Conservation (phyloP, 2,329 filamentous ascomycete species). For the Stagonosporopsis tanaceti region DNA sequence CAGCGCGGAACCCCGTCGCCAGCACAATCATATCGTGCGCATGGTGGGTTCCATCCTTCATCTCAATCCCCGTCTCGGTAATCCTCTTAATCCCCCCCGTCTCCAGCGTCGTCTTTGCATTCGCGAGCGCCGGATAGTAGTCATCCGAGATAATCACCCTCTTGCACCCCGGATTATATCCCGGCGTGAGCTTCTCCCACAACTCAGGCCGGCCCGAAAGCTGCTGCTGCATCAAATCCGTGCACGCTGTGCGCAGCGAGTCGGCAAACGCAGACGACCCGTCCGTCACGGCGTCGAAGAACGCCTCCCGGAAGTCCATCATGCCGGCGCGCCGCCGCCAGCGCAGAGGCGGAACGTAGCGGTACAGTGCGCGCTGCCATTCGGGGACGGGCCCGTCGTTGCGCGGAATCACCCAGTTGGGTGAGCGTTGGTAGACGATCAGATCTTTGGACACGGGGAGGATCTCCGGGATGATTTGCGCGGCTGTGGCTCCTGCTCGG, state of each 20-base stretch:
- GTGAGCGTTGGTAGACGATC: constrained; percentile 65
- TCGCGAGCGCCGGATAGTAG: constrained; percentile 61
- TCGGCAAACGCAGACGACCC: constrained; percentile 52
- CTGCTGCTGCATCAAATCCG: constrained; percentile 54
- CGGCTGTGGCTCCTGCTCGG: constrained; percentile 60
- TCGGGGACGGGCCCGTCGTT: constrained; percentile 57
- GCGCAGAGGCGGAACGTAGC: constrained; percentile 60
- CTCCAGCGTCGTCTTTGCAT: constrained; percentile 60
- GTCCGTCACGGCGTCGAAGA: constrained; percentile 56
- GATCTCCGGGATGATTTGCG: constrained; percentile 66
- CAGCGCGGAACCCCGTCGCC: constrained; percentile 67
- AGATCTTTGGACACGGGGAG: constrained; percentile 59
- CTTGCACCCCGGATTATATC: constrained; percentile 64
- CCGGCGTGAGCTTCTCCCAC: constrained; percentile 62
- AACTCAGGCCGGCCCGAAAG: constrained; percentile 60
- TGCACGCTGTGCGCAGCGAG: constrained; percentile 50
- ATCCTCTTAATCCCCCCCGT: constrained; percentile 59
- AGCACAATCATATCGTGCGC: constrained; percentile 65
- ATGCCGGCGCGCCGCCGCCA: constrained; percentile 59
- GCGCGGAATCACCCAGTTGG: constrained; percentile 67
- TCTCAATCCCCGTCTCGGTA: constrained; percentile 57
- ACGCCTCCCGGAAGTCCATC: constrained; percentile 65
- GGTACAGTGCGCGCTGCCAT: constrained; percentile 54
- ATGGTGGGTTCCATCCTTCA: constrained; percentile 51
- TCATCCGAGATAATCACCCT: constrained; percentile 64